phyloP scores from a whole-genome alignment of 108 stramenopile genomes.

The Bacterosira constricta region DNA sequence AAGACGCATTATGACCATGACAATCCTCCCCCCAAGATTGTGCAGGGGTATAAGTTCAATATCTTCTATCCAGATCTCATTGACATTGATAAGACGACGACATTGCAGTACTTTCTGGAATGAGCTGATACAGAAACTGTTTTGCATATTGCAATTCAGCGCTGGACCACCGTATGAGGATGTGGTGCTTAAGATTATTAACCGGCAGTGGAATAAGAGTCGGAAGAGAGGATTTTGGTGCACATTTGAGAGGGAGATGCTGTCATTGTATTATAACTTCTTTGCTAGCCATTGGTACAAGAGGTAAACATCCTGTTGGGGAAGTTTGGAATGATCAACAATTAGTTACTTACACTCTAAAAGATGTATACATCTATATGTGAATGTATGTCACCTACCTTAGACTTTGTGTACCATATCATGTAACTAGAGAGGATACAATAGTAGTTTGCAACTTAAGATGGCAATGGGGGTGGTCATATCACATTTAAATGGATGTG shows the following conservation, averaged over 20 bases:
- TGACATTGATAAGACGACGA: constrained; percentile 90
- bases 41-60: constrained; percentile 99
- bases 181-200: constrained; percentile 98
- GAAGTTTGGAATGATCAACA: no score
- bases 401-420: no score
- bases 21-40: constrained; percentile 98
- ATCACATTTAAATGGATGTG: no score
- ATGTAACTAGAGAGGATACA: no score
- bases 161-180: constrained; percentile 99
- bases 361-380: no score
- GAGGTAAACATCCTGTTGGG: constrained; percentile 73
- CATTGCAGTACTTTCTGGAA: constrained; percentile 91
- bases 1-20: constrained; percentile 98
- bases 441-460: no score
- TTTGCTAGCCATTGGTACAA: constrained; percentile 94
- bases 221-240: constrained; percentile 92
- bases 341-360: no score
- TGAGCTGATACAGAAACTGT: constrained; percentile 86
- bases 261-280: constrained; percentile 96
- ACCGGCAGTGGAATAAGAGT: constrained; percentile 94
- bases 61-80: constrained; percentile 99
- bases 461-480: no score
- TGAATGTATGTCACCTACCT: no score
- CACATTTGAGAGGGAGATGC: constrained; percentile 94
- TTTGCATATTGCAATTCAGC: constrained; percentile 95